Percentiles rank a stretch among this genome's conserved stretches.
Conservation (phyloP, 1,139 yeast genomes). For the Hanseniaspora gamundiae region DNA sequence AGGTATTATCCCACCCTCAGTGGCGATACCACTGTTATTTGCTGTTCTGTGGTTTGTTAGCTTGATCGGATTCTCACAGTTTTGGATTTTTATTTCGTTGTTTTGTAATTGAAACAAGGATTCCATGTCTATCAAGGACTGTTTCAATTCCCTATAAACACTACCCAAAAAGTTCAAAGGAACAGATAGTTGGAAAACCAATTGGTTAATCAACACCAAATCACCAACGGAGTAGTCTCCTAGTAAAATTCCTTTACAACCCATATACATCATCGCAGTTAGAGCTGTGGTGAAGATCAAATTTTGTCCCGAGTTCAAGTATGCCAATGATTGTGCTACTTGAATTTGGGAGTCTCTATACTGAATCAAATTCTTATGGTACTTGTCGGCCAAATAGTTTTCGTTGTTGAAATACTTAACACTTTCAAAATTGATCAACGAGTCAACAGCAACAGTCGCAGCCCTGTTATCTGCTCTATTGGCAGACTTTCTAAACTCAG, state of each 20-base stretch:
- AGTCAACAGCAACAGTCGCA: conserved; percentile 88
- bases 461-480: conserved; percentile 91
- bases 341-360: conserved; percentile 78
- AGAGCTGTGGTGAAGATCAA: conserved; percentile 82
- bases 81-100: conserved; percentile 54
- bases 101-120: conserved; percentile 73
- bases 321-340: conserved; percentile 87
- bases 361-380: conserved; percentile 59
- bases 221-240: conserved; percentile 90
- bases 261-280: conserved; percentile 98
- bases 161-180: conserved; percentile 91
- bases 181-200: conserved; percentile 89
- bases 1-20: conserved; percentile 33
- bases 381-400: conserved; percentile 61
- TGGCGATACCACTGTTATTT: neutral
- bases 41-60: conserved; percentile 12
- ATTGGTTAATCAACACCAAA: conserved; percentile 86
- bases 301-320: conserved; percentile 84
- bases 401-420: conserved; percentile 94
- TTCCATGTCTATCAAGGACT: conserved; percentile 87
- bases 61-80: conserved; percentile 44
- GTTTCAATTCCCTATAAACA: conserved; percentile 88
- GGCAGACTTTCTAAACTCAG: conserved; percentile 80
- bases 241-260: conserved; percentile 81
- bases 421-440: conserved; percentile 85